Conservation (phyloP, 768 basidiomycete genomes). For the Podaxis rugospora region DNA sequence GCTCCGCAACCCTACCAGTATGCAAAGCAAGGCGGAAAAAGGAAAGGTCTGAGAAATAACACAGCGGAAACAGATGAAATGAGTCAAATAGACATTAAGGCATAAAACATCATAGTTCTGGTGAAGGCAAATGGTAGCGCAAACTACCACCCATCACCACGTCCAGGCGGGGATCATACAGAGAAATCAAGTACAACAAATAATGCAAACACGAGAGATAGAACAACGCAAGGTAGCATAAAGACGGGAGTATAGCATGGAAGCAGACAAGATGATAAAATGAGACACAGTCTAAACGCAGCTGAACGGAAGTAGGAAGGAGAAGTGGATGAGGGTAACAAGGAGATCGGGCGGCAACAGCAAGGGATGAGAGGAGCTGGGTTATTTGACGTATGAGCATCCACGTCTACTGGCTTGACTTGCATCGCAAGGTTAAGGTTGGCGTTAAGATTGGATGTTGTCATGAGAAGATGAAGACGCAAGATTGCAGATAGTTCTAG, state of each 20-base stretch:
- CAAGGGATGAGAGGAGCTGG: neutral
- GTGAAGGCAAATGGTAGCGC: constrained; percentile 3
- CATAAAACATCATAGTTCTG: neutral
- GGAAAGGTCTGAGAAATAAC: neutral
- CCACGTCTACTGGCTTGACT: neutral
- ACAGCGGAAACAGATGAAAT: neutral
- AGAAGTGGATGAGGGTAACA: constrained; percentile 5
- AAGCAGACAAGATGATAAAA: neutral
- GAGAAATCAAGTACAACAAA: neutral
- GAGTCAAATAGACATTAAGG: neutral
- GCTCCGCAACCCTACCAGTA: neutral
- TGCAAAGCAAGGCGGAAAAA: neutral
- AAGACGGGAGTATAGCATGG: constrained; percentile 17
- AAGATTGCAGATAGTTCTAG: neutral
- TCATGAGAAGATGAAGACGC: neutral
- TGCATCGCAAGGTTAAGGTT: neutral
- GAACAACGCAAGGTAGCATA: constrained; percentile 1
- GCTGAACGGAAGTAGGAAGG: neutral
- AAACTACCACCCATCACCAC: neutral
- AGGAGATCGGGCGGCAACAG: neutral
- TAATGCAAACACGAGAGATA: neutral
- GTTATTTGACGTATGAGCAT: neutral
- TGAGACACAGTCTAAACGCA: neutral
- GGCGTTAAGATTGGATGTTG: neutral
- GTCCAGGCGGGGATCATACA: neutral